Evolutionary conservation across 73 alveolate genomes (phyloP), one percentile per base, ranked within the genome.

Genomic region (Blepharisma japonicum): DNA sequence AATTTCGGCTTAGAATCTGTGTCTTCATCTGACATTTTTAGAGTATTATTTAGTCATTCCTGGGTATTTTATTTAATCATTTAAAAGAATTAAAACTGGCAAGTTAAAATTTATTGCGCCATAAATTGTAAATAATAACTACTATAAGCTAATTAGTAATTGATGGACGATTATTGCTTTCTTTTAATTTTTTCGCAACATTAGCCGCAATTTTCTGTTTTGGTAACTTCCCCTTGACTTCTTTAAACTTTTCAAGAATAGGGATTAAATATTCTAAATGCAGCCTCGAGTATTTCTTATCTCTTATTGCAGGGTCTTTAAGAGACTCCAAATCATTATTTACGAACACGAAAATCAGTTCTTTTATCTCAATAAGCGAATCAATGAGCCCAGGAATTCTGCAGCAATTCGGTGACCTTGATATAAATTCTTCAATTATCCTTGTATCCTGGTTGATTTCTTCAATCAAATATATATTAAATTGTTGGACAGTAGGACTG

Each of bases 181-280:
- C 74, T 39, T 61, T 61, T 14, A 61, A 39, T 61, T 61, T 61
- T 25, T 61, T 61, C 14, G 74, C 74, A 18, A 61, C 74, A 61
- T n/a, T 39, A 61, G 23, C 18, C 2, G 23, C 74, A 14, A 5
- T 39, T 25, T 61, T 61, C 47, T 61, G 74, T 48, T 61, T 61
- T 14, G 74, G 74, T 2, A 14, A n/a, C 48, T 61, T 61, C 11
- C 74, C 74, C 23, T 61, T 61, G 23, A 39, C 23, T 25, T 61
- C 74, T 25, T 61, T 61, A 61, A 20, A 61, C 74, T 61, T 61
- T 61, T 61, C 74, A 61, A 61, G 47, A 14, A 61, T 25, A n/a
- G 47, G 47, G 11, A 25, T 25, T 25, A 61, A 61, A 61, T 39
- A 14, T 25, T 61, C 23, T 9, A 25, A 25, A 61, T 61, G 47